These are phyloP conservation scores for Lentithecium fluviatile DNA, from an alignment of 495 filamentous ascomycete species.

Conservation along the genomic window DNA sequence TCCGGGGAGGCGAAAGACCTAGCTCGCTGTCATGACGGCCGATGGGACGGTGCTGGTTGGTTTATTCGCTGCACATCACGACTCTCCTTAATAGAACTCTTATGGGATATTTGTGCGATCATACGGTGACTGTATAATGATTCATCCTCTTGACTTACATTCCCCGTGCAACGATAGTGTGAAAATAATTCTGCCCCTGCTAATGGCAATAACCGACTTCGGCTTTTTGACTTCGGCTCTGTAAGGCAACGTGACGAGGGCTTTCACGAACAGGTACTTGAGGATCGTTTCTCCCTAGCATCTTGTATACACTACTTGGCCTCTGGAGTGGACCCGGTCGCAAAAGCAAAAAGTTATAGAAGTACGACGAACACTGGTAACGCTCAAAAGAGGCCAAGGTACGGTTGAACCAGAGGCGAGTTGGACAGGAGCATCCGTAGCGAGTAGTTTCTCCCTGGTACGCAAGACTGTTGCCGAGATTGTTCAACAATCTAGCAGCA, in stretches of 20 bases:
- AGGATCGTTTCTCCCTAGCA: background rate
- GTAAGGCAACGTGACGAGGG: background rate
- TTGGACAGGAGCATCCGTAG: no score
- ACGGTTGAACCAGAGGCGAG: slow-evolving; percentile 2
- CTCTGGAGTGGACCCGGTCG: background rate
- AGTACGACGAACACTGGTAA: background rate
- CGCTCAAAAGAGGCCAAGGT: slow-evolving; percentile 3
- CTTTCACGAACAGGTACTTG: background rate
- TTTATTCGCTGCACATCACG: slow-evolving; percentile 26
- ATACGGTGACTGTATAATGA: no score
- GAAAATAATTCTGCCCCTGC: no score
- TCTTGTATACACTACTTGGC: background rate
- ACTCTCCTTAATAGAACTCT: slow-evolving; percentile 18
- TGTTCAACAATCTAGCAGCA: background rate
- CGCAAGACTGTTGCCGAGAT: background rate
- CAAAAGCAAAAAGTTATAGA: background rate
- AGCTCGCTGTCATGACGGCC: slow-evolving; percentile 18
- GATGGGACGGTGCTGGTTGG: slow-evolving; percentile 6
- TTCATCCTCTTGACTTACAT: no score
- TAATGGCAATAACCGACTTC: background rate
- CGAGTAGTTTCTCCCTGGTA: background rate
- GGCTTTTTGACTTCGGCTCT: slow-evolving; percentile 8
- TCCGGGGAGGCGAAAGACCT: slow-evolving; percentile 32
- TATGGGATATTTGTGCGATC: background rate
- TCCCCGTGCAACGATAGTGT: no score